Conservation (phyloP, 441 rosid genomes). For the Corymbia calophylla region DNA sequence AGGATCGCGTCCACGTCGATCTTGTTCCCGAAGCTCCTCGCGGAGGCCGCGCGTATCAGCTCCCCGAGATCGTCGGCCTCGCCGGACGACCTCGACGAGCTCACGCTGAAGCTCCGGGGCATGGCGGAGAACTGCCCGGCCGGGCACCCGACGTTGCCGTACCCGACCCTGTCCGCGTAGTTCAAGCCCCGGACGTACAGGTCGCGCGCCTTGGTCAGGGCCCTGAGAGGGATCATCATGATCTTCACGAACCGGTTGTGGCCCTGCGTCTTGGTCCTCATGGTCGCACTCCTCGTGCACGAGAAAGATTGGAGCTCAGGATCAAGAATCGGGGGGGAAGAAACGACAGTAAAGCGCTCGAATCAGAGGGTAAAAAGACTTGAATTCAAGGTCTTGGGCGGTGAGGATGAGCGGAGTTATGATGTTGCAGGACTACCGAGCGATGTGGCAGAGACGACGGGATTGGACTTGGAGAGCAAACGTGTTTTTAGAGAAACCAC, state of each 20-base stretch:
- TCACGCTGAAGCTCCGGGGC: slow-evolving; percentile 5
- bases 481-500: neutral
- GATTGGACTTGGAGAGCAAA: neutral
- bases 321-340: neutral
- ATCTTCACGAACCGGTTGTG: neutral
- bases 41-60: neutral
- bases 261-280: neutral
- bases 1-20: slow-evolving; percentile 1
- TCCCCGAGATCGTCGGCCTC: neutral
- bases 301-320: neutral
- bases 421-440: neutral
- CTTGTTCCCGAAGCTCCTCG: slow-evolving; percentile 4
- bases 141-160: neutral
- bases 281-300: neutral
- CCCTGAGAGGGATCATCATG: neutral
- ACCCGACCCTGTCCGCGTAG: neutral
- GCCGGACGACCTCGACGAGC: neutral
- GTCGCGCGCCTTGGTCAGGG: neutral
- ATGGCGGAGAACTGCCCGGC: neutral
- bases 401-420: neutral
- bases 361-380: neutral
- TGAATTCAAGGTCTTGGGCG: neutral
- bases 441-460: neutral
- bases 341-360: neutral
- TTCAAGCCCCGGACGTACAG: neutral